phyloP scores from a whole-genome alignment of 805 yeast species.

The Deakozyma indianensis region DNA sequence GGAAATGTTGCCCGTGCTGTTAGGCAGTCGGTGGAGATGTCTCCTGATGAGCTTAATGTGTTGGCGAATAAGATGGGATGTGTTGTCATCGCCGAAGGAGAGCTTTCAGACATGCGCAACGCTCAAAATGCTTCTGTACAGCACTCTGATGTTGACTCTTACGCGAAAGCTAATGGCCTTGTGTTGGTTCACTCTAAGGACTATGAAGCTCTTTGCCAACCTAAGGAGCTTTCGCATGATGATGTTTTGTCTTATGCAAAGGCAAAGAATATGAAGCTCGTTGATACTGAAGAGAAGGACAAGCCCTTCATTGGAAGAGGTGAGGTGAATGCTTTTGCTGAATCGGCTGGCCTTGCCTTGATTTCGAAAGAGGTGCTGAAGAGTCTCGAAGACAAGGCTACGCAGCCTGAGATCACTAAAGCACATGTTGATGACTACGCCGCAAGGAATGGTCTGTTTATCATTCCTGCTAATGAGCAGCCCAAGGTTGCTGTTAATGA shows the following conservation, averaged over 20 bases:
- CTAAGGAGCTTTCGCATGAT: not conserved
- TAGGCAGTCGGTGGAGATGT: slow-evolving; percentile 4
- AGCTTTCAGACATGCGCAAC: not conserved
- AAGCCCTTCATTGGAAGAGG: slow-evolving; percentile 2
- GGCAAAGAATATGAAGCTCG: slow-evolving; percentile 4
- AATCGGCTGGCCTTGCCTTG: slow-evolving; percentile 12
- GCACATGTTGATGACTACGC: not conserved
- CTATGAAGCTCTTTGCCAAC: not conserved
- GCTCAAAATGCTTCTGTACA: not conserved
- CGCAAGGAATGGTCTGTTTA: not conserved
- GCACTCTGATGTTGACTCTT: not conserved
- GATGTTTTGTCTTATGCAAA: not conserved
- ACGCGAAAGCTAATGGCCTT: not conserved
- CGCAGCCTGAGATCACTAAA: not conserved
- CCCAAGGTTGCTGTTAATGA: not conserved
- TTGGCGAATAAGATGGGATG: slow-evolving; percentile 4
- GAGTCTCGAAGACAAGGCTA: not conserved
- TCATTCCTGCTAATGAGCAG: not conserved
- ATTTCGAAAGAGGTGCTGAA: slow-evolving; percentile 15
- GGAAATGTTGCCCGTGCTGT: slow-evolving; percentile 2
- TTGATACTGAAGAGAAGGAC: not conserved
- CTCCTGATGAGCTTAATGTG: slow-evolving; percentile 2
- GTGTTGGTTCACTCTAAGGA: not conserved
- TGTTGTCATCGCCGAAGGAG: slow-evolving; percentile 2
- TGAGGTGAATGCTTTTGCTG: slow-evolving; percentile 1